Conservation (phyloP, 495 filamentous ascomycete species). For the Daldinia loculata region DNA sequence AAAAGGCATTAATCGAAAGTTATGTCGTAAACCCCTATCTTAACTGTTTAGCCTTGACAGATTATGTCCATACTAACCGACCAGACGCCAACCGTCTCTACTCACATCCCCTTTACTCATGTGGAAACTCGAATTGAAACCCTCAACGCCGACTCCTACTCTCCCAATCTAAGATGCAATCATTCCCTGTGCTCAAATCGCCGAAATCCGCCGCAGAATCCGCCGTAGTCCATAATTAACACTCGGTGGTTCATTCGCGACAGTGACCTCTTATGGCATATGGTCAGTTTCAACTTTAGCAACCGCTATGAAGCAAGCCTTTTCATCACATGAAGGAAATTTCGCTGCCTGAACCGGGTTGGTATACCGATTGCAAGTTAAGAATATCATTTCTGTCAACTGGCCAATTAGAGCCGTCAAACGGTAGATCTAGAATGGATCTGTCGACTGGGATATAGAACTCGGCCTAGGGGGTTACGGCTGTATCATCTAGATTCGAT, state of each 20-base stretch:
- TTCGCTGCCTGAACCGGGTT: constrained; percentile 9
- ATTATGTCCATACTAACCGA: no score
- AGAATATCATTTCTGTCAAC: background rate
- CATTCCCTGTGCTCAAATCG: background rate
- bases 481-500: constrained; percentile 3
- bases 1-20: background rate
- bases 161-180: background rate
- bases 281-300: constrained; percentile 1
- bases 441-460: background rate
- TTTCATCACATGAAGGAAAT: background rate
- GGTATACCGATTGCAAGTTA: background rate
- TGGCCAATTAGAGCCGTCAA: background rate
- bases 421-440: constrained; percentile 4
- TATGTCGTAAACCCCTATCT: no score
- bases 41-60: no score
- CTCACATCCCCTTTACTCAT: no score
- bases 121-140: no score
- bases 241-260: background rate
- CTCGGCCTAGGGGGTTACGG: background rate
- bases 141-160: background rate
- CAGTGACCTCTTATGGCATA: background rate
- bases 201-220: background rate
- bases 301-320: background rate
- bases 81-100: no score
- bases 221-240: background rate